phyloP scores from a whole-genome alignment of 495 filamentous ascomycete genomes.

The Hyaloscypha hepaticicola region DNA sequence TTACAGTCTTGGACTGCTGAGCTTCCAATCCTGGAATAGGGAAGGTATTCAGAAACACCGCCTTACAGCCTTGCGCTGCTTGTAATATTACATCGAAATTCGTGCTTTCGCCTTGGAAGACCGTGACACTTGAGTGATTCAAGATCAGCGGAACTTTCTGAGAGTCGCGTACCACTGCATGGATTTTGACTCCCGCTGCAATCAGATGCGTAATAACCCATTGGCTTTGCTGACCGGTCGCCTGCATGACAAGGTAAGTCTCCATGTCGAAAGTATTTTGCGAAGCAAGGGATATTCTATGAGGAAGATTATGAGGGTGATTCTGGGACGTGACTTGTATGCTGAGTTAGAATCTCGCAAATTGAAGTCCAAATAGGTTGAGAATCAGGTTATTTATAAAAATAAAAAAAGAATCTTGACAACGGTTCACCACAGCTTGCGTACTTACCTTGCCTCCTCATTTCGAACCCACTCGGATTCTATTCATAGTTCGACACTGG shows the following conservation, averaged over 20 bases:
- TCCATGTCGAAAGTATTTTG: constrained; percentile 32
- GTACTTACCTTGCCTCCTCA: constrained; percentile 8
- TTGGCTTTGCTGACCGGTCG: constrained; percentile 49
- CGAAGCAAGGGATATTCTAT: constrained; percentile 12
- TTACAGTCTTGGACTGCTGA: constrained; percentile 38
- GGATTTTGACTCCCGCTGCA: constrained; percentile 35
- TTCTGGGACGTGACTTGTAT: constrained; percentile 6
- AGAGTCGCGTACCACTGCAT: constrained; percentile 41
- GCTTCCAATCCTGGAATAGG: constrained; percentile 35
- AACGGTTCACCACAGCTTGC: constrained; percentile 3
- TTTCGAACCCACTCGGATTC: not conserved
- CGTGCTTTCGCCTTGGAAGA: constrained; percentile 43
- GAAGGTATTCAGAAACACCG: constrained; percentile 49
- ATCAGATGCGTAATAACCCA: constrained; percentile 41
- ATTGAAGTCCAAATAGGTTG: constrained; percentile 7
- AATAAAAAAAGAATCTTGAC: constrained; percentile 1
- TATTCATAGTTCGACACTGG: not conserved
- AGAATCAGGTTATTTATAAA: constrained; percentile 15
- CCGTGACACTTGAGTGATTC: constrained; percentile 36
- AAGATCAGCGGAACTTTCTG: constrained; percentile 32
- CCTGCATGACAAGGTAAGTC: constrained; percentile 43
- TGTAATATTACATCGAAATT: constrained; percentile 39
- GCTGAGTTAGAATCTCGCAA: constrained; percentile 13
- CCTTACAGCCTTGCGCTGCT: constrained; percentile 39
- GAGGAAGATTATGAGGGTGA: constrained; percentile 2